Evolutionary conservation across 108 stramenopile species (phyloP), one percentile per base, ranked within the genome.

Genomic region (Nitzschia inconspicua): DNA sequence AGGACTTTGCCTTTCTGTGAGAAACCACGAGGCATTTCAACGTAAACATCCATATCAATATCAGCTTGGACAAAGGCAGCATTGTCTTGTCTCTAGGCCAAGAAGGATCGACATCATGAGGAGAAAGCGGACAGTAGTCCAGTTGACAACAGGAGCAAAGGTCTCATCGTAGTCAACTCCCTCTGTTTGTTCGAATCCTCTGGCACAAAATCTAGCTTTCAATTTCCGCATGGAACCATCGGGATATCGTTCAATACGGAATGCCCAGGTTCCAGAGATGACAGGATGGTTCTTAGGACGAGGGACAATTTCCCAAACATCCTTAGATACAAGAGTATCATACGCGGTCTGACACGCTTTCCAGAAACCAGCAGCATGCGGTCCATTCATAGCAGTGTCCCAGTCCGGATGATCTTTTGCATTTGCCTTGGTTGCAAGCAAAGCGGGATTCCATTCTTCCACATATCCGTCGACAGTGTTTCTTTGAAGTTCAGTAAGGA

Each of bases 151-250:
- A 10, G 76, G 70, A 30, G 76, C 31, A 51, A 60, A 72, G 5
- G 61, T 72, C 29, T 77, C 70, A 60, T 52, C 41, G 37, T 36
- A 72, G 50, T 72, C 54, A 44, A 72, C 48, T 4, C 76, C 76
- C 40, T 63, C 48, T 28, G 50, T 14, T 47, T 63, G 62, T 40
- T 68, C 57, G 25, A 57, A 63, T 3, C 70, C 70, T 25, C 58
- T 47, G 0, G 32, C 54, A 43, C 70, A 77, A 19, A 72, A 58
- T 2, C 70, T 23, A 18, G 64, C 76, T 44, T 78, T 78, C 47
- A 69, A 68, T 32, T 72, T 79, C 28, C 48, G 66, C 2, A 69
- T 48, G 7, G 10, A 18, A 0, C 78, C 71, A 64, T 9, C 41
- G 29, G 40, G 67, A 48, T 22, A 60, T 42, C 64, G 34, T 34